These are phyloP conservation scores for Talaromyces sp. DNA, from an alignment of 2,329 filamentous ascomycete species.

Conservation along the genomic window DNA sequence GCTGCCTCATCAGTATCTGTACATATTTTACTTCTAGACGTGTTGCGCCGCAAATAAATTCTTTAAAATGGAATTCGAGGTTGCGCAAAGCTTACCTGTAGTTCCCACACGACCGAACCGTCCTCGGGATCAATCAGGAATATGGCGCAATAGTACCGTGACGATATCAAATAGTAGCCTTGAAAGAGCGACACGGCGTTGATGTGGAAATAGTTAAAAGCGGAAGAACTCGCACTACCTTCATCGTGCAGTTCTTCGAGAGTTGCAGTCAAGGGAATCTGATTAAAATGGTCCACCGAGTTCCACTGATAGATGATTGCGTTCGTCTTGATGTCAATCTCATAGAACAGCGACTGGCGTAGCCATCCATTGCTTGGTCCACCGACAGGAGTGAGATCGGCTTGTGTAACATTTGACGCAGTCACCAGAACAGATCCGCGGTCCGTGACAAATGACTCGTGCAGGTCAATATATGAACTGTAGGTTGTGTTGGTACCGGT, in stretches of 20 bases:
- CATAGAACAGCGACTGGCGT: constrained; percentile 33
- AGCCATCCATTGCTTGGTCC: constrained; percentile 32
- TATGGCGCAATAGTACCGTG: not conserved
- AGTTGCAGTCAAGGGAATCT: constrained; percentile 8
- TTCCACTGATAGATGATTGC: constrained; percentile 34
- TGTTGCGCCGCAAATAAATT: not conserved
- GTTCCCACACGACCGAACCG: constrained; percentile 1
- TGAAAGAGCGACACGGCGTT: constrained; percentile 13
- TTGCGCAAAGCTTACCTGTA: not conserved
- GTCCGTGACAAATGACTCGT: constrained; percentile 33
- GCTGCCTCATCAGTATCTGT: not conserved
- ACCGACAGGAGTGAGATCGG: constrained; percentile 30
- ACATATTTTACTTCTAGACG: not conserved
- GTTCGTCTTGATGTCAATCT: constrained; percentile 35
- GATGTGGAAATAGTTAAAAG: constrained; percentile 19
- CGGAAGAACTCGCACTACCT: not conserved
- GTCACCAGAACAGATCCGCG: constrained; percentile 35
- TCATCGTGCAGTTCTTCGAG: not conserved
- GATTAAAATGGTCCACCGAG: constrained; percentile 31
- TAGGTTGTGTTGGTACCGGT: not conserved
- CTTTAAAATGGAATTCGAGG: not conserved
- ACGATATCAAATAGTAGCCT: not conserved
- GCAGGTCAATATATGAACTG: constrained; percentile 13
- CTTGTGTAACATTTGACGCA: constrained; percentile 34
- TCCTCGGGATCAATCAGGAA: not conserved